Evolutionary conservation across 257 asterid species (phyloP).

Genomic region (Capsicum pubescens): DNA sequence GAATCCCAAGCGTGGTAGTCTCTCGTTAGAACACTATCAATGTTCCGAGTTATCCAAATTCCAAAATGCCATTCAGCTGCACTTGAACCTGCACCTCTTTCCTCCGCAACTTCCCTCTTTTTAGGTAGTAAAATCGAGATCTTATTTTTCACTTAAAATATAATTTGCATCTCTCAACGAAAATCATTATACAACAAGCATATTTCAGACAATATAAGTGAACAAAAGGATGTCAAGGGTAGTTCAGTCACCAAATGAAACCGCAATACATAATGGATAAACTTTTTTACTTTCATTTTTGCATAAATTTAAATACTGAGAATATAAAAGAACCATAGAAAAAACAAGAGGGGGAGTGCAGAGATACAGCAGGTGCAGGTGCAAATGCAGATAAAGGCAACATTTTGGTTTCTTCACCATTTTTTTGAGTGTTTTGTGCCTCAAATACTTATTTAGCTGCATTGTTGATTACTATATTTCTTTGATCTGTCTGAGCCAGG

Average conservation of each 20-base stretch:
- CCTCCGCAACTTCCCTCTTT: not conserved
- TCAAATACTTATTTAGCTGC: not conserved
- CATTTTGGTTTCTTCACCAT: constrained; percentile 38
- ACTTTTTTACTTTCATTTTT: not conserved
- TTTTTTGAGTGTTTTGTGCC: not conserved
- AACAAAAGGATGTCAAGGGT: not conserved
- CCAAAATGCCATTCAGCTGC: constrained; percentile 47
- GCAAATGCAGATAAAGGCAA: constrained; percentile 56
- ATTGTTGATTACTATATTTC: not conserved
- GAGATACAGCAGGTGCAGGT: constrained; percentile 55
- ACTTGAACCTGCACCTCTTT: constrained; percentile 46
- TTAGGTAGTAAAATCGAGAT: not conserved
- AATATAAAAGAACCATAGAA: not conserved
- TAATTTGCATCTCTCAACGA: not conserved
- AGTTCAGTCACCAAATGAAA: not conserved
- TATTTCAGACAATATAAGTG: not conserved
- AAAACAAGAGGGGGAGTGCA: not conserved
- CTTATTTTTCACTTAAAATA: not conserved
- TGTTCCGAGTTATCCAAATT: too few relatives aligned
- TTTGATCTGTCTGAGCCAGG: not conserved
- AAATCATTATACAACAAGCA: too few relatives aligned
- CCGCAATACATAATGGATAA: not conserved
- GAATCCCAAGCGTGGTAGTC: not conserved
- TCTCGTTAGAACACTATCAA: not conserved
- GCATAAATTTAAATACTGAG: not conserved